Evolutionary conservation across 257 asterid genomes (phyloP).

Genomic region (Solanum virginianum): DNA sequence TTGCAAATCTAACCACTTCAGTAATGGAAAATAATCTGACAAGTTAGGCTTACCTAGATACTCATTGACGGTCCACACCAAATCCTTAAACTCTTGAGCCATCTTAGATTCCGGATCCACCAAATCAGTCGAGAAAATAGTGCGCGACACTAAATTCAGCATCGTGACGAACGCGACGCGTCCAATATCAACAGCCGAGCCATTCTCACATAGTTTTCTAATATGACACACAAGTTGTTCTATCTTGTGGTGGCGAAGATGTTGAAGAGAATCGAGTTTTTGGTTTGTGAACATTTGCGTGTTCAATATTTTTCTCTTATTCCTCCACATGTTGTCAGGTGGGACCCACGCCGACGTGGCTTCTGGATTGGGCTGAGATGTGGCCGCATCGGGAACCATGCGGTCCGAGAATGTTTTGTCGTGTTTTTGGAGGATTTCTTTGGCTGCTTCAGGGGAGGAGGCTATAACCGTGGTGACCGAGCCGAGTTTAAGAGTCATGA

Average conservation of each 20-base stretch:
- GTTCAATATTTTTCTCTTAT: background rate
- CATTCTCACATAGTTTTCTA: background rate
- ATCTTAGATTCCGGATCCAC: background rate
- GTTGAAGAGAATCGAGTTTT: background rate
- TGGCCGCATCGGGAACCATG: background rate
- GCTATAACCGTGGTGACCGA: background rate
- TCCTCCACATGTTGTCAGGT: background rate
- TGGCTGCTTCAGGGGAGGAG: background rate
- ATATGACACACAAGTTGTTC: background rate
- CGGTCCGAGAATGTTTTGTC: background rate
- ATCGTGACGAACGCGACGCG: background rate
- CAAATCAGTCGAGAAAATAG: background rate
- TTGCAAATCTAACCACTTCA: background rate
- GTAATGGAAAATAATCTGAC: background rate
- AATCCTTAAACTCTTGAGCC: background rate
- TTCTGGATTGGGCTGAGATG: background rate
- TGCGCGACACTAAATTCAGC: background rate
- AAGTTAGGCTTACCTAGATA: background rate
- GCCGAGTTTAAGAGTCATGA: slow-evolving; percentile 2
- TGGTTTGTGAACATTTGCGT: background rate
- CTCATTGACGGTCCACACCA: background rate
- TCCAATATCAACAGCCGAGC: background rate
- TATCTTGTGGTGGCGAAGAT: background rate
- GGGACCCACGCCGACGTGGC: background rate
- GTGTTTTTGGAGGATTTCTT: background rate